phyloP scores from a whole-genome alignment of 169 alveolate genomes.

The Eimeria sp. region DNA sequence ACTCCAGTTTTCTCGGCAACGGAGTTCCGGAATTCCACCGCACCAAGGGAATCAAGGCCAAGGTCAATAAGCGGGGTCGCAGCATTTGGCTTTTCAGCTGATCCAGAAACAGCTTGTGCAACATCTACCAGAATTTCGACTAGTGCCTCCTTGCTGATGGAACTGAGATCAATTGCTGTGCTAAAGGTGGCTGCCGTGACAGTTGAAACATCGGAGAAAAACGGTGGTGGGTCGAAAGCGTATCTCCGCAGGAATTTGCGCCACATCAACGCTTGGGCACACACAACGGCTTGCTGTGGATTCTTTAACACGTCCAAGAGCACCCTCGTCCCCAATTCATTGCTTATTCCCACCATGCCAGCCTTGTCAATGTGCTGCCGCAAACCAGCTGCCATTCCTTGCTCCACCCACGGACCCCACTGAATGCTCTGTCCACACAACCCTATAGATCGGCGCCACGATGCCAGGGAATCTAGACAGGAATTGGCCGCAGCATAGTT shows the following conservation, averaged over 20 bases:
- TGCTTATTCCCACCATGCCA: constrained; percentile 88
- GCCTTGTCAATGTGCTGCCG: constrained; percentile 87
- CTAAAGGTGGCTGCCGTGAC: constrained; percentile 27
- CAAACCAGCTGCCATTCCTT: constrained; percentile 86
- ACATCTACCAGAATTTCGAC: constrained; percentile 56
- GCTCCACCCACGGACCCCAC: constrained; percentile 91
- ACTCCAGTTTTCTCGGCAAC: constrained; percentile 87
- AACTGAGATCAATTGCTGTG: constrained; percentile 49
- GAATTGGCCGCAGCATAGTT: constrained; percentile 90
- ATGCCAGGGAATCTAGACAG: constrained; percentile 86
- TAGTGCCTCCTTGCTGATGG: constrained; percentile 70
- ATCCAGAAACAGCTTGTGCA: constrained; percentile 83
- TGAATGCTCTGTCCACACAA: constrained; percentile 87
- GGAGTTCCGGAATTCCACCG: constrained; percentile 91
- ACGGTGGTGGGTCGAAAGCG: constrained; percentile 81
- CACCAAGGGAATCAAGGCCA: constrained; percentile 92
- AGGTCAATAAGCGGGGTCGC: constrained; percentile 87
- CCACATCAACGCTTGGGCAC: constrained; percentile 88
- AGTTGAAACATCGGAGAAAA: constrained; percentile 73
- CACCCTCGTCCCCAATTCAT: constrained; percentile 88
- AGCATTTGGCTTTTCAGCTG: constrained; percentile 73
- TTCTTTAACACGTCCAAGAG: constrained; percentile 75
- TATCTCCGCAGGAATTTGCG: constrained; percentile 85
- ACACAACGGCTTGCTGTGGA: constrained; percentile 79
- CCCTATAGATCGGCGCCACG: constrained; percentile 85